These are phyloP conservation scores for Xylariaceae sp. DNA, from an alignment of 2,329 filamentous ascomycete species.

Conservation along the genomic window DNA sequence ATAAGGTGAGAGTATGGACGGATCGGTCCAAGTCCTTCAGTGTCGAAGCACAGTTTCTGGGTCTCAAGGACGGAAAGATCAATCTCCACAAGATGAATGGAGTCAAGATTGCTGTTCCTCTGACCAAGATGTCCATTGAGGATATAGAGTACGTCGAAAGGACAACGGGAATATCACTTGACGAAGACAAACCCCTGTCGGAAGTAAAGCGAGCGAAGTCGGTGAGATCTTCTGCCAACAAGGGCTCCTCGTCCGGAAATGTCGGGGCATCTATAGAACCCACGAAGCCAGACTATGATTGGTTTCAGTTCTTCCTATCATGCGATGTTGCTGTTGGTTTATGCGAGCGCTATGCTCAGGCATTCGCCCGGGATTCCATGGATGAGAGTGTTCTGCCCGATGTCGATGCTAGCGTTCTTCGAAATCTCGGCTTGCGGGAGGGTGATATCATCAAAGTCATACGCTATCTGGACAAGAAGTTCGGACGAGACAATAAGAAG, in stretches of 20 bases:
- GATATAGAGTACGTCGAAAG: constrained; percentile 94
- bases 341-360: constrained; percentile 89
- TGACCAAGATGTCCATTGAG: constrained; percentile 91
- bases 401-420: constrained; percentile 75
- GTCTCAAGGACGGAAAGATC: constrained; percentile 91
- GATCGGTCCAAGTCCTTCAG: constrained; percentile 95
- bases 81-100: constrained; percentile 97
- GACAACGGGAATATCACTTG: constrained; percentile 79
- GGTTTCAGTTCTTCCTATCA: constrained; percentile 97
- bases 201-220: constrained; percentile 64
- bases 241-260: constrained; percentile 30
- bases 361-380: constrained; percentile 90
- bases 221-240: constrained; percentile 28
- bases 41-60: constrained; percentile 94
- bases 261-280: constrained; percentile 62
- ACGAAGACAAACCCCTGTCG: constrained; percentile 90
- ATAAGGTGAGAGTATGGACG: constrained; percentile 87
- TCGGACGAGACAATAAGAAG: constrained; percentile 60
- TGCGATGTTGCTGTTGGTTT: constrained; percentile 89
- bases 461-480: constrained; percentile 80
- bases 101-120: constrained; percentile 94
- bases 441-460: constrained; percentile 96
- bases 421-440: constrained; percentile 89
- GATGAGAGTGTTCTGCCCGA: constrained; percentile 89
- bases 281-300: constrained; percentile 78